Evolutionary conservation across 2,329 filamentous ascomycete species (phyloP).

Genomic region (Exophiala oligosperma): DNA sequence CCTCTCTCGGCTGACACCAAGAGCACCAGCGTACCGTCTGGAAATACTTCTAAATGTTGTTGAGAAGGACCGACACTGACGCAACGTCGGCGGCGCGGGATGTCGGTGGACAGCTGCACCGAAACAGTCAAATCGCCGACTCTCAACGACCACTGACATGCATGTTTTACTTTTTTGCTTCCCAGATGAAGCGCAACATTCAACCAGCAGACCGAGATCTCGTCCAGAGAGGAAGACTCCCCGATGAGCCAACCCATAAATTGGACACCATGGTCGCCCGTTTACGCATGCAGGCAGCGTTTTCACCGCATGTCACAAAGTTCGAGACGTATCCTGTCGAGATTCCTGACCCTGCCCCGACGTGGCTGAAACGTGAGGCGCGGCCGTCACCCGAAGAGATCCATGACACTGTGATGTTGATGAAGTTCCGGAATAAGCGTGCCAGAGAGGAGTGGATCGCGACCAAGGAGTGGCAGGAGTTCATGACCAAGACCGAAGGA

Average conservation of each 20-base stretch:
- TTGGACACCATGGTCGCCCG: conserved; percentile 31
- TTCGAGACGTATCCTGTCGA: conserved; percentile 32
- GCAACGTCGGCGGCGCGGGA: not conserved
- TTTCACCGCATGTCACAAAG: conserved; percentile 30
- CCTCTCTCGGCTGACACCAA: too few species aligned
- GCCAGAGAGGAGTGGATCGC: conserved; percentile 31
- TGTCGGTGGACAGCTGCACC: conserved; percentile 9
- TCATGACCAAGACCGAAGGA: conserved; percentile 30
- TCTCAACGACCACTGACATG: conserved; percentile 25
- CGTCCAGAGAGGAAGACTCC: conserved; percentile 14
- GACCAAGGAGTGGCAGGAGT: conserved; percentile 32
- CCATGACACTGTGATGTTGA: conserved; percentile 32
- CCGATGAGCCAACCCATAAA: conserved; percentile 22
- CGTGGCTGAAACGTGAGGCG: conserved; percentile 6
- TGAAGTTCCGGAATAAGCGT: conserved; percentile 30
- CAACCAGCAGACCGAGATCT: conserved; percentile 21
- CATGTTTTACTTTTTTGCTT: conserved; percentile 33
- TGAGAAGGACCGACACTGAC: not conserved
- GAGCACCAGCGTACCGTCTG: too few species aligned
- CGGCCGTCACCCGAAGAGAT: conserved; percentile 26
- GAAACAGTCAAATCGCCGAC: conserved; percentile 10
- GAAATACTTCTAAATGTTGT: not conserved
- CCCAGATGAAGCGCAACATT: conserved; percentile 32
- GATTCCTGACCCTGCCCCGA: conserved; percentile 24
- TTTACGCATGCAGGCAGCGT: conserved; percentile 29